Percentiles rank a stretch among this genome's conserved stretches.
Evolutionary conservation across 2,329 filamentous ascomycete species (phyloP).

Genomic region (Colletotrichum sp.): DNA sequence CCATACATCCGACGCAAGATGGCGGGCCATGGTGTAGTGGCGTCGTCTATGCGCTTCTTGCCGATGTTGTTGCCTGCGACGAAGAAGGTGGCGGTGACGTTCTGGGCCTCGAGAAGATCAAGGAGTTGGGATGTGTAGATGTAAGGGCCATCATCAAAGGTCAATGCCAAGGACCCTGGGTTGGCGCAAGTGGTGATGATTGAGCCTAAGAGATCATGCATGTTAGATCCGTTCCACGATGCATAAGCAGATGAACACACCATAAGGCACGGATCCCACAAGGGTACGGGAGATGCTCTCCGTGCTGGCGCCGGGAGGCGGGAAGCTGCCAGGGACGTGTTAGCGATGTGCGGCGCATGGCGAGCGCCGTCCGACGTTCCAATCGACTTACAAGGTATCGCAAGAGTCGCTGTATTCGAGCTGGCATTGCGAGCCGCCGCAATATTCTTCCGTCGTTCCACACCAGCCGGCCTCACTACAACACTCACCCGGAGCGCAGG

Average conservation of each 20-base stretch:
- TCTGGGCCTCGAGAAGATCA: constrained; percentile 35
- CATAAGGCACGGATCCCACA: constrained; percentile 41
- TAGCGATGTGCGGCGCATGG: background rate
- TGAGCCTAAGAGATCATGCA: constrained; percentile 26
- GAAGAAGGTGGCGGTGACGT: constrained; percentile 46
- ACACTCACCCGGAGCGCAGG: constrained; percentile 35
- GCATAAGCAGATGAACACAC: constrained; percentile 31
- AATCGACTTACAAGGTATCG: constrained; percentile 42
- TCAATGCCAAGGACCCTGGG: constrained; percentile 46
- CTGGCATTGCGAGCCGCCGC: constrained; percentile 42
- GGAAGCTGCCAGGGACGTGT: constrained; percentile 27
- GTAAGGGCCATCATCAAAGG: constrained; percentile 53
- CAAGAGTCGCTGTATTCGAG: constrained; percentile 43
- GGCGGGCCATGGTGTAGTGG: constrained; percentile 34
- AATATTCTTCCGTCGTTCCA: constrained; percentile 38
- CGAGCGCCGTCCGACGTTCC: background rate
- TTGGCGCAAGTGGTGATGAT: constrained; percentile 39
- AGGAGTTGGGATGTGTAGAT: constrained; percentile 47
- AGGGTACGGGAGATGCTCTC: constrained; percentile 33
- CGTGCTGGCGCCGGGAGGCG: constrained; percentile 35
- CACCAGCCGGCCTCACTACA: constrained; percentile 43
- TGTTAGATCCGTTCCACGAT: constrained; percentile 24
- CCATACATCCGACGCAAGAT: constrained; percentile 45
- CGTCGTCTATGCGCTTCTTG: constrained; percentile 46
- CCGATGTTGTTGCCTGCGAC: constrained; percentile 45